Evolutionary conservation across 371 early-diverging fungal genomes (phyloP), one percentile per base, ranked within the genome.

Genomic region (Funneliformis caledonium): DNA sequence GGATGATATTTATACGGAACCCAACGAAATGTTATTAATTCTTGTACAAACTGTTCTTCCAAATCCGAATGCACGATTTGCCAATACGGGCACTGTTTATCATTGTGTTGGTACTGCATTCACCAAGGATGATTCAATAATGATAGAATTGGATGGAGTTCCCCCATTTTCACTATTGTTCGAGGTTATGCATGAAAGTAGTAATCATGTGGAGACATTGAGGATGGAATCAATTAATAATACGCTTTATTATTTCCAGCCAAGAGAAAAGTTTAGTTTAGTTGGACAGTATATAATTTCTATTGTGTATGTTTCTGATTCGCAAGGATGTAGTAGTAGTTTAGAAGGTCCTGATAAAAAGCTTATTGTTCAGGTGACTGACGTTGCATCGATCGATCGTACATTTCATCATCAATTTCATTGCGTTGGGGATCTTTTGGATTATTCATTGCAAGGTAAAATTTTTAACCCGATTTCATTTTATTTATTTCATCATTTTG

Each of bases 341-440:
- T 62, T 78, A 60, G 84, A 82, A 10, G 76, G 81, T 26, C 81
- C 83, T 12, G 62, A 85, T 1, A 45, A 47, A 9, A 56, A 59
- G 16, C 19, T 85, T 2, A 68, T 9, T 2, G 76, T 89, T 45
- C 82, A 86, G 33, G 87, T 88, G 16, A 78, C 87, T 37, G 89
- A 88, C 68, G 85, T 88, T 80, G 85, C 88, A 9, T 83, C 85
- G 11, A 89, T 89, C 64, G 79, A 82, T 19, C 84, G 87, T 3
- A 72, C 72, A 14, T 72, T 72, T 14, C 72, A n/a, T 48, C 86
- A 85, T 19, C 67, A 76, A 19, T 84, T 87, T 69, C 83, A 86
- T 37, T 89, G 89, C 81, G 89, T 89, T 50, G 89, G 89, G n/a
- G 88, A 87, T 82, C 83, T 81, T 5, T 75, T 89, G 26, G 87